phyloP scores from a whole-genome alignment of 805 yeast genomes.

The Saccharomycopsis javanensis region DNA sequence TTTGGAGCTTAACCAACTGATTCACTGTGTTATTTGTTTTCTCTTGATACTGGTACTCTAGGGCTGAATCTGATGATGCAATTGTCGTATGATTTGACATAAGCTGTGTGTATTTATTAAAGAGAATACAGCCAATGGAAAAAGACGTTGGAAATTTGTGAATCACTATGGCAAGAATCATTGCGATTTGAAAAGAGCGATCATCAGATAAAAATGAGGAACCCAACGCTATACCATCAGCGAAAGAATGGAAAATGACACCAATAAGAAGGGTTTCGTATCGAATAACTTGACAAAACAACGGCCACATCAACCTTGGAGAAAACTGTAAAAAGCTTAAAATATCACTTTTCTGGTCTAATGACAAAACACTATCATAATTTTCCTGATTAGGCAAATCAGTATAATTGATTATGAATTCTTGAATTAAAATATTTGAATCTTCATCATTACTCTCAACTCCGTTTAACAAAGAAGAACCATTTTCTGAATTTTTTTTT shows the following conservation, averaged over 20 bases:
- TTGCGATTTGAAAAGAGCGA: conserved; percentile 32
- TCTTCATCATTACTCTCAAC: neutral
- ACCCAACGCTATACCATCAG: conserved; percentile 70
- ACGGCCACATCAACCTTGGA: neutral
- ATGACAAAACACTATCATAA: neutral
- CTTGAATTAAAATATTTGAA: neutral
- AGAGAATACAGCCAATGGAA: conserved; percentile 49
- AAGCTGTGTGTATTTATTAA: conserved; percentile 19
- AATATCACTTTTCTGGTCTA: neutral
- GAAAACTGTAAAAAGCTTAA: neutral
- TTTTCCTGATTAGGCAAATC: neutral
- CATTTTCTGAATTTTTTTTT: neutral
- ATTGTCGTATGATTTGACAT: neutral
- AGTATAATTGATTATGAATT: neutral
- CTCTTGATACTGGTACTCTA: neutral
- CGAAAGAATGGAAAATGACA: conserved; percentile 52
- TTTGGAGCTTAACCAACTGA: conserved; percentile 33
- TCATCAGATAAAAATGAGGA: conserved; percentile 39
- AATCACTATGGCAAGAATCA: conserved; percentile 51
- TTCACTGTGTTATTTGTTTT: conserved; percentile 27
- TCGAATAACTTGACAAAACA: conserved; percentile 25
- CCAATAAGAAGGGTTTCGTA: conserved; percentile 48
- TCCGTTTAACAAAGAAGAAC: neutral
- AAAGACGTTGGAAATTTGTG: conserved; percentile 73
- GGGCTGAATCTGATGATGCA: neutral